These are phyloP conservation scores for Aspergillus sojae DNA, from an alignment of 2,329 filamentous ascomycete species.

Conservation along the genomic window DNA sequence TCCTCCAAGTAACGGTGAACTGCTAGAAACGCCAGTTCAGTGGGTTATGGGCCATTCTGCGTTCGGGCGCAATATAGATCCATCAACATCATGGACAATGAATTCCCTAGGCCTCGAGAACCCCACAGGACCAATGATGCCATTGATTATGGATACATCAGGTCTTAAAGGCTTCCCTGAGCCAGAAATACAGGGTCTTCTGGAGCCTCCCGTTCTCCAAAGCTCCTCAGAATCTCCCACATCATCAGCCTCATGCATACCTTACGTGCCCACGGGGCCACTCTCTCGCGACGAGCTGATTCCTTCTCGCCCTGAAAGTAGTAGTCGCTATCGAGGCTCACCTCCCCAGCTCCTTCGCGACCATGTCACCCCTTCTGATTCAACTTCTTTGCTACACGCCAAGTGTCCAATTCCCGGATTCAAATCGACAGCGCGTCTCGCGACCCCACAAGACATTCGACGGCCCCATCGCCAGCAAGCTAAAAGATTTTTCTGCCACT, in stretches of 20 bases:
- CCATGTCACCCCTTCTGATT: background rate
- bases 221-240: background rate
- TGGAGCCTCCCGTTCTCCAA: background rate
- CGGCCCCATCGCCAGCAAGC: background rate
- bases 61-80: background rate
- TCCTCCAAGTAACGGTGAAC: background rate
- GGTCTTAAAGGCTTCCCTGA: background rate
- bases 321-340: background rate
- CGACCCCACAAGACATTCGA: background rate
- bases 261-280: background rate
- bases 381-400: background rate
- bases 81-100: background rate
- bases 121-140: background rate
- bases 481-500: background rate
- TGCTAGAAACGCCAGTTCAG: background rate
- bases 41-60: background rate
- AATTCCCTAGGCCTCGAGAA: background rate
- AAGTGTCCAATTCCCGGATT: background rate
- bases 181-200: background rate
- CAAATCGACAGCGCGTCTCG: background rate
- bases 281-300: background rate
- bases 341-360: background rate
- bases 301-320: background rate
- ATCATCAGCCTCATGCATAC: background rate
- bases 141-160: background rate